Evolutionary conservation across 1,284 basidiomycete species (phyloP).

Genomic region (Schizophyllum amplum): DNA sequence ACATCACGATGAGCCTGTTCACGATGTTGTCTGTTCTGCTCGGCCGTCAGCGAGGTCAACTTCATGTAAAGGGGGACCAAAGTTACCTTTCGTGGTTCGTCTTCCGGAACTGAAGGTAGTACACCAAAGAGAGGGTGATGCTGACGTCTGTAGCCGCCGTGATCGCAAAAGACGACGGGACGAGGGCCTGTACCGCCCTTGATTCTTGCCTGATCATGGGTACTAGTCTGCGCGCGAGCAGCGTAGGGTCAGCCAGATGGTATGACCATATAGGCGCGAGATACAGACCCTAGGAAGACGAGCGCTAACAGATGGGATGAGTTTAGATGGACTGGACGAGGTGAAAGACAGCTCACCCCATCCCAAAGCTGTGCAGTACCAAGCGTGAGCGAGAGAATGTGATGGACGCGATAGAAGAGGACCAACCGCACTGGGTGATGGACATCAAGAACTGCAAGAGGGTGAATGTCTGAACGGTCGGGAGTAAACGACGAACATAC

Average conservation of each 20-base stretch:
- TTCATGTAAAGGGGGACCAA: no score
- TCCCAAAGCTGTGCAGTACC: background rate
- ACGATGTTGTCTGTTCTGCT: conserved; percentile 1
- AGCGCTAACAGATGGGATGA: background rate
- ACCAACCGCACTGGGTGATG: background rate
- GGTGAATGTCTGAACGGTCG: background rate
- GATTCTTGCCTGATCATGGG: background rate
- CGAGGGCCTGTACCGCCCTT: background rate
- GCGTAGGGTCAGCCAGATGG: background rate
- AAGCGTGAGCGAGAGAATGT: background rate
- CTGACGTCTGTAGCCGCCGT: conserved; percentile 2
- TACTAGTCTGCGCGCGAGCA: background rate
- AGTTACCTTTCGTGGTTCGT: background rate
- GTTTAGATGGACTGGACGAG: background rate
- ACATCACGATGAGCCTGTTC: conserved; percentile 4
- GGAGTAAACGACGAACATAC: background rate
- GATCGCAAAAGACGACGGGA: background rate
- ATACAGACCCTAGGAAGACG: background rate
- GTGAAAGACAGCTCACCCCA: background rate
- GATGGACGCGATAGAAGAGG: background rate
- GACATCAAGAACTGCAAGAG: background rate
- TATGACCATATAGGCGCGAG: background rate
- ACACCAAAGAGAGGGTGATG: conserved; percentile 2
- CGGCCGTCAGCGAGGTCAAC: background rate
- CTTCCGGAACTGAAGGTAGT: conserved; percentile 5